Percentiles rank a stretch among this genome's conserved stretches.
phyloP scores from a whole-genome alignment of 257 asterid species.

The Solanum sitiens region DNA sequence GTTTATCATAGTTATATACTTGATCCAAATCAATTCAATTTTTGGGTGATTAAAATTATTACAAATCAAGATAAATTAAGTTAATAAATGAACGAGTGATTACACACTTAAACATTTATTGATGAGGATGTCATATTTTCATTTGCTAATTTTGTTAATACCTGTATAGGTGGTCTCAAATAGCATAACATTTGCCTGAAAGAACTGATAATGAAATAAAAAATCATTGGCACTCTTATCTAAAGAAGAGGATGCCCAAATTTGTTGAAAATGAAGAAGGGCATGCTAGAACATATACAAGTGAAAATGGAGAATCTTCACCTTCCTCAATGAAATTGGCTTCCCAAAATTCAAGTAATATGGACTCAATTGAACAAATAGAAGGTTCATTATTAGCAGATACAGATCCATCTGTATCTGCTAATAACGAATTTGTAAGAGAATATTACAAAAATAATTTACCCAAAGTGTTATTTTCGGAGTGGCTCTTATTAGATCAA shows the following conservation, averaged over 20 bases:
- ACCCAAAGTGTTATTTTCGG: constrained; percentile 59
- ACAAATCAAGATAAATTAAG: neutral
- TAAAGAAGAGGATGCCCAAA: constrained; percentile 32
- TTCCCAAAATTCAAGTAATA: constrained; percentile 7
- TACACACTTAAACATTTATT: neutral
- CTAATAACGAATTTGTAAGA: neutral
- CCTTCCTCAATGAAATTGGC: constrained; percentile 15
- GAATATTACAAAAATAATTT: neutral
- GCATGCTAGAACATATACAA: neutral
- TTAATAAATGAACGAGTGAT: neutral
- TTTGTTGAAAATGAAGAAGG: neutral
- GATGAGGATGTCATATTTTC: neutral
- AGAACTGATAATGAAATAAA: constrained; percentile 61
- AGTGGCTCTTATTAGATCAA: constrained; percentile 55
- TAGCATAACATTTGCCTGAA: constrained; percentile 46
- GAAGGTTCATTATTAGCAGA: constrained; percentile 7
- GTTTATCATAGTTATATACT: neutral
- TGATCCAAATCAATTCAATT: neutral
- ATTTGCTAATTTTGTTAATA: neutral
- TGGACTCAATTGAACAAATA: constrained; percentile 14
- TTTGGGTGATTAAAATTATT: neutral
- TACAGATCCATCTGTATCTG: constrained; percentile 10
- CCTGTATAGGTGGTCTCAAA: constrained; percentile 53
- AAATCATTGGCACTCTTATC: constrained; percentile 54
- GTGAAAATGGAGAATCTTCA: constrained; percentile 4